phyloP scores from a whole-genome alignment of 176 grass and related monocot species.

The Juncus inflexus region DNA sequence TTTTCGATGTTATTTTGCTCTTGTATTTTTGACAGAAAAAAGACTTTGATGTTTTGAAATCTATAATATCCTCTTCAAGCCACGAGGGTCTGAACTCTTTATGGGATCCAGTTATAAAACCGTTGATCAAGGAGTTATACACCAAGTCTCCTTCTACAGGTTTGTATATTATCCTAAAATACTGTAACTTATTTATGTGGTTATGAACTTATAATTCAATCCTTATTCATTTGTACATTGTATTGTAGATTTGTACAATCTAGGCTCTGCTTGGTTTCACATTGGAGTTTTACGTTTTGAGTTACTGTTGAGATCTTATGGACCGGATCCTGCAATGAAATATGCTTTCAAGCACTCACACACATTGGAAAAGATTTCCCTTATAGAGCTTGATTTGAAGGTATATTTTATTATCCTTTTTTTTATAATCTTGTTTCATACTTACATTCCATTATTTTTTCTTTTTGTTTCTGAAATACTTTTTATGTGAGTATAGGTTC shows the following conservation, averaged over 20 bases:
- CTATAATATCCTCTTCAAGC: conserved; percentile 59
- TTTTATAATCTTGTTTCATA: neutral
- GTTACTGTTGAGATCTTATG: conserved; percentile 68
- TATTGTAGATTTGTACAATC: conserved; percentile 65
- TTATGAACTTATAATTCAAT: neutral
- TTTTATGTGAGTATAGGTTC: conserved; percentile 40
- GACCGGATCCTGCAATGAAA: conserved; percentile 64
- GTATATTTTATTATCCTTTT: conserved; percentile 32
- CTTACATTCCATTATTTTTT: neutral
- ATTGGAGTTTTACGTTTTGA: conserved; percentile 73
- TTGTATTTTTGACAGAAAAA: conserved; percentile 38
- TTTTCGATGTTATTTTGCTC: conserved; percentile 14
- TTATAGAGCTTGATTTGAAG: conserved; percentile 62
- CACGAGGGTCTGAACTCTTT: conserved; percentile 63
- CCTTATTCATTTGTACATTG: conserved; percentile 5
- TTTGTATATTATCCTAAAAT: conserved; percentile 28
- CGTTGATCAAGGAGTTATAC: conserved; percentile 64
- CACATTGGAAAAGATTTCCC: conserved; percentile 63
- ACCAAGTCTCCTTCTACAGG: conserved; percentile 33
- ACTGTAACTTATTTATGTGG: neutral
- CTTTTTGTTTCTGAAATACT: neutral
- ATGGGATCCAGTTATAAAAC: conserved; percentile 48
- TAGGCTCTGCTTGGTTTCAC: conserved; percentile 81
- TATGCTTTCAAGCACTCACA: conserved; percentile 64
- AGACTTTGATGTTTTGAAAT: conserved; percentile 36